A percentile compares a stretch with the other conserved stretches of the same genome.
Conservation (phyloP, 2,329 filamentous ascomycete genomes). For the Colletotrichum filicis region DNA sequence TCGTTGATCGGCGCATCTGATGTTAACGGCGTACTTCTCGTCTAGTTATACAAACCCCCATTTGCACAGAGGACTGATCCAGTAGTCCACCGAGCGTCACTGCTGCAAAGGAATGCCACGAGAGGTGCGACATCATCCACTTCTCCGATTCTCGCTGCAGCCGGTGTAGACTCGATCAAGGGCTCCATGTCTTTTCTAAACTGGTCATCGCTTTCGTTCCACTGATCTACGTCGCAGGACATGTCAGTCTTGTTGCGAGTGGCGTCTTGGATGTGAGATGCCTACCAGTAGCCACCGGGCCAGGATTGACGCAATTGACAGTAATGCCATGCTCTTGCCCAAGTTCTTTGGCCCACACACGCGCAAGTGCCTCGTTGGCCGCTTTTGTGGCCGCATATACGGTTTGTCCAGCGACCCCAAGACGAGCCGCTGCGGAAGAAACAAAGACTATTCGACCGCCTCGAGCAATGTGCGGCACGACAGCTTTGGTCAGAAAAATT, state of each 20-base stretch:
- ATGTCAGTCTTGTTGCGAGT: background rate
- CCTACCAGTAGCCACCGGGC: slow-evolving; percentile 39
- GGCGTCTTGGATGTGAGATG: background rate
- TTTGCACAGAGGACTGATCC: slow-evolving; percentile 43
- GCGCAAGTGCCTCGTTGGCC: slow-evolving; percentile 42
- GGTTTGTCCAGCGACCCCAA: slow-evolving; percentile 42
- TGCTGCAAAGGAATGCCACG: slow-evolving; percentile 44
- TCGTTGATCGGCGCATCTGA: background rate
- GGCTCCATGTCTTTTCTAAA: slow-evolving; percentile 46
- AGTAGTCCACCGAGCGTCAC: slow-evolving; percentile 44
- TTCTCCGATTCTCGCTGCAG: slow-evolving; percentile 42
- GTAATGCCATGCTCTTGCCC: slow-evolving; percentile 42
- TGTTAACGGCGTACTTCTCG: background rate
- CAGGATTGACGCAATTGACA: slow-evolving; percentile 46
- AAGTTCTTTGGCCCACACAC: slow-evolving; percentile 45
- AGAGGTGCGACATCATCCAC: slow-evolving; percentile 45
- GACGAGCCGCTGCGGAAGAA: slow-evolving; percentile 44
- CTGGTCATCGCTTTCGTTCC: slow-evolving; percentile 41
- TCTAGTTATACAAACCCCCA: slow-evolving; percentile 40
- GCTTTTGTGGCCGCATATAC: slow-evolving; percentile 49
- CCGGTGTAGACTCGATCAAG: slow-evolving; percentile 44
- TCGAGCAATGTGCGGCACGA: slow-evolving; percentile 41
- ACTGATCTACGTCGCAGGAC: slow-evolving; percentile 36
- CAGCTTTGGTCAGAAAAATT: slow-evolving; percentile 45
- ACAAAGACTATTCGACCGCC: slow-evolving; percentile 47